Evolutionary conservation across 2,329 filamentous ascomycete genomes (phyloP).

Genomic region (Sordariomycetes sp.): DNA sequence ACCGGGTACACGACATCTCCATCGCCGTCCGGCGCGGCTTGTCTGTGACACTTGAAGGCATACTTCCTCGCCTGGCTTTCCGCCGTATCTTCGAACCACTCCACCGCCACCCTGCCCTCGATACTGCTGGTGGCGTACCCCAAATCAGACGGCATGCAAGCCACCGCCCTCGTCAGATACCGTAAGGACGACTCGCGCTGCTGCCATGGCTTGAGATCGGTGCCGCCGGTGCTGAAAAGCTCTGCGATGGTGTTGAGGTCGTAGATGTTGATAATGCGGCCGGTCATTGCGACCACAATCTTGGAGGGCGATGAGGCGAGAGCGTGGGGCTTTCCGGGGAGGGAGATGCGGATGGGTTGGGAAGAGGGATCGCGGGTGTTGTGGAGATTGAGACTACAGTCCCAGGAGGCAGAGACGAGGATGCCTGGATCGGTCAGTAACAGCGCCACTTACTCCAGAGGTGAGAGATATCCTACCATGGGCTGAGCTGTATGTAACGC

Average conservation of each 20-base stretch:
- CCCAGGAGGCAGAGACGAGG: slow-evolving; percentile 88
- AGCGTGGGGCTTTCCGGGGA: slow-evolving; percentile 85
- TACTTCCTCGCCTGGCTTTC: slow-evolving; percentile 91
- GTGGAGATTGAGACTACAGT: slow-evolving; percentile 82
- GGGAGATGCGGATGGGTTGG: slow-evolving; percentile 53
- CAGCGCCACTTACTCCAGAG: too few species aligned
- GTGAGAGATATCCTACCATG: slow-evolving; percentile 45
- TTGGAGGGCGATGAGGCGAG: slow-evolving; percentile 70
- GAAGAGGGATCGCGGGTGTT: slow-evolving; percentile 44
- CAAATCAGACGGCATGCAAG: slow-evolving; percentile 93
- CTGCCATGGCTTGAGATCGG: slow-evolving; percentile 73
- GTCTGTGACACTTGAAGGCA: slow-evolving; percentile 96
- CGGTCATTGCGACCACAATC: slow-evolving; percentile 91
- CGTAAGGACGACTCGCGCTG: slow-evolving; percentile 88
- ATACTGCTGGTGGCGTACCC: slow-evolving; percentile 91
- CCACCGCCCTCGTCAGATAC: slow-evolving; percentile 87
- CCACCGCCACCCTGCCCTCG: slow-evolving; percentile 89
- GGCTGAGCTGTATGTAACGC: slow-evolving; percentile 70
- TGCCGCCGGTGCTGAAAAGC: slow-evolving; percentile 34
- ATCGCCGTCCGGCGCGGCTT: slow-evolving; percentile 53
- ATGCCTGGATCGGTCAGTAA: slow-evolving; percentile 38
- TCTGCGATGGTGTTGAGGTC: slow-evolving; percentile 62
- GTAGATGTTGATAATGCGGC: slow-evolving; percentile 90
- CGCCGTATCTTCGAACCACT: slow-evolving; percentile 89
- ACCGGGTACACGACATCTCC: slow-evolving; percentile 85